Evolutionary conservation across 2,329 filamentous ascomycete genomes (phyloP).

Genomic region (Colletotrichum karsti): DNA sequence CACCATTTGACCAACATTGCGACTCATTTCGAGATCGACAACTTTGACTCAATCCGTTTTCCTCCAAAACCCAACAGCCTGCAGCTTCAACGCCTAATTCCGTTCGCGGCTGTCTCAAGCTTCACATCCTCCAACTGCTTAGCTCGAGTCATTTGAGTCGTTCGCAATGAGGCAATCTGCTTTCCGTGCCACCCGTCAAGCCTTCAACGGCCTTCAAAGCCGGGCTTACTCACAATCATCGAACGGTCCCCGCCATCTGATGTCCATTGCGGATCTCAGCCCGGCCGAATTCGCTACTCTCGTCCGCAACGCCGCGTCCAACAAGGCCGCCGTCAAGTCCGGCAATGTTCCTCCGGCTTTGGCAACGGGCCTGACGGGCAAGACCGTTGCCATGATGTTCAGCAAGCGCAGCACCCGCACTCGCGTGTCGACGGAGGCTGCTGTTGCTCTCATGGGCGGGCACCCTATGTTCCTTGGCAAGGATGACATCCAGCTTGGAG

Average conservation of each 20-base stretch:
- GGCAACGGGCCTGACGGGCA: slow-evolving; percentile 70
- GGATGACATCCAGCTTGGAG: slow-evolving; percentile 95
- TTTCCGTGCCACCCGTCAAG: slow-evolving; percentile 42
- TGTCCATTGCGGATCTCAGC: slow-evolving; percentile 89
- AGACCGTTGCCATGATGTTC: slow-evolving; percentile 95
- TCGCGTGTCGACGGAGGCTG: slow-evolving; percentile 91
- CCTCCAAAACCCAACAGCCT: neutral
- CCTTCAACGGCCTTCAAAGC: slow-evolving; percentile 45
- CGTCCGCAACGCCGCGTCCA: slow-evolving; percentile 80
- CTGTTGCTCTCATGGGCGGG: slow-evolving; percentile 86
- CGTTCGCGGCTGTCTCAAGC: neutral
- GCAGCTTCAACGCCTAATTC: neutral
- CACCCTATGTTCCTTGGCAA: slow-evolving; percentile 97
- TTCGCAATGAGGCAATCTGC: slow-evolving; percentile 43
- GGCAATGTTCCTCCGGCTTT: slow-evolving; percentile 68
- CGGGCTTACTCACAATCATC: slow-evolving; percentile 52
- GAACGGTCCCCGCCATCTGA: slow-evolving; percentile 77
- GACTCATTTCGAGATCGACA: neutral
- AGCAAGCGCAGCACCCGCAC: slow-evolving; percentile 95
- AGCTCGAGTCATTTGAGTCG: neutral
- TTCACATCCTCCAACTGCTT: neutral
- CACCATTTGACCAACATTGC: slow-evolving; percentile 3
- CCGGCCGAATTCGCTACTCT: slow-evolving; percentile 82
- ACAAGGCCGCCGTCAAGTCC: slow-evolving; percentile 82
- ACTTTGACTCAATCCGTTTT: neutral